These are phyloP conservation scores for Tolypocladium inflatum DNA, from an alignment of 2,329 filamentous ascomycete genomes.

Conservation along the genomic window DNA sequence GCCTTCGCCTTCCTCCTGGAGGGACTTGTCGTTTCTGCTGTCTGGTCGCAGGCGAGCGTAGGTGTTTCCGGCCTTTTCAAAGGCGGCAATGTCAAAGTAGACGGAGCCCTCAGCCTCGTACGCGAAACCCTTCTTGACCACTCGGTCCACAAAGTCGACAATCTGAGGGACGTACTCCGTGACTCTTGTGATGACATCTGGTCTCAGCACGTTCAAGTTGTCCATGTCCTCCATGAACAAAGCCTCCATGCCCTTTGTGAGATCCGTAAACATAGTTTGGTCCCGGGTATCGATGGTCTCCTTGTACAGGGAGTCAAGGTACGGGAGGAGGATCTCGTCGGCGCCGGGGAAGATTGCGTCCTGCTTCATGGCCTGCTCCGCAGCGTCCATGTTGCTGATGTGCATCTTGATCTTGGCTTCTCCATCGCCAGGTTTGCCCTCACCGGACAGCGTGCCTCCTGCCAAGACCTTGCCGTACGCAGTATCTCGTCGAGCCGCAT, in stretches of 20 bases:
- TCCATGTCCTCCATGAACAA: slow-evolving; percentile 85
- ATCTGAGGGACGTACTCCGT: slow-evolving; percentile 89
- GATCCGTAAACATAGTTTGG: slow-evolving; percentile 70
- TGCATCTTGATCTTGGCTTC: slow-evolving; percentile 91
- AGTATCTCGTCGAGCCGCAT: slow-evolving; percentile 36
- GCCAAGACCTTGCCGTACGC: slow-evolving; percentile 45
- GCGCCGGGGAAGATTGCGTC: slow-evolving; percentile 43
- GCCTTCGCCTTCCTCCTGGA: slow-evolving; percentile 85
- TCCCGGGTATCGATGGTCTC: slow-evolving; percentile 52
- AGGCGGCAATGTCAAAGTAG: slow-evolving; percentile 85
- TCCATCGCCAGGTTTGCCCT: slow-evolving; percentile 58
- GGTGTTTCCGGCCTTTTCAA: slow-evolving; percentile 73
- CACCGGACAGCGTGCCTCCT: slow-evolving; percentile 44
- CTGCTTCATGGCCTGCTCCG: slow-evolving; percentile 37
- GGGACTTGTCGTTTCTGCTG: slow-evolving; percentile 71
- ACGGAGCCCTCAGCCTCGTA: slow-evolving; percentile 79
- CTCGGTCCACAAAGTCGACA: slow-evolving; percentile 71
- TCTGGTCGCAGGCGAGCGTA: slow-evolving; percentile 83
- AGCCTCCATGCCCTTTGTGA: slow-evolving; percentile 80
- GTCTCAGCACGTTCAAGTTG: slow-evolving; percentile 72
- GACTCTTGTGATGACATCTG: slow-evolving; percentile 78
- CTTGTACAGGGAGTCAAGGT: slow-evolving; percentile 64
- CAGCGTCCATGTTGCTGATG: slow-evolving; percentile 52
- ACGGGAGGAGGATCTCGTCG: slow-evolving; percentile 66
- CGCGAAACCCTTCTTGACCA: slow-evolving; percentile 77